Conservation (phyloP, 1,284 basidiomycete species). For the Heterobasidion parviporum region DNA sequence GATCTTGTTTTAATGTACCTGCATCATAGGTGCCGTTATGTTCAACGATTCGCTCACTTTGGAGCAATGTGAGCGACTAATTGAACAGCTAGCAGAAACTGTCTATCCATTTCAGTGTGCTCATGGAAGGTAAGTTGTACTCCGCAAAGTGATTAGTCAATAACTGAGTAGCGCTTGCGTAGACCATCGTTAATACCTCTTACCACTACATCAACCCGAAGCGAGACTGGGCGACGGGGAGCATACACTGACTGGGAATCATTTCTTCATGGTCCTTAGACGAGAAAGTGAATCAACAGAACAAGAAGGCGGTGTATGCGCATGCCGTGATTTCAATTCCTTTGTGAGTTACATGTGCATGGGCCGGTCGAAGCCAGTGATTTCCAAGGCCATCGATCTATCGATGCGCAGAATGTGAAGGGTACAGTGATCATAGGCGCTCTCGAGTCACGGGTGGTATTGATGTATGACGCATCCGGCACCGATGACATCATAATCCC, state of each 20-base stretch:
- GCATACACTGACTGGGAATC: background rate
- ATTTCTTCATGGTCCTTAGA: background rate
- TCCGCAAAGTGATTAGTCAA: slow-evolving; percentile 20
- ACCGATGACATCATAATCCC: slow-evolving; percentile 4
- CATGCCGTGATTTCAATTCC: background rate
- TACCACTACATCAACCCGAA: slow-evolving; percentile 8
- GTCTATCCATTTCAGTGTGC: slow-evolving; percentile 90
- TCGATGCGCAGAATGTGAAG: too few relatives aligned
- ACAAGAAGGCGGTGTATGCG: too few relatives aligned
- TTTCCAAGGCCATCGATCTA: background rate
- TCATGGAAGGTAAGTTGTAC: slow-evolving; percentile 64
- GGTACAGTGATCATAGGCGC: too few relatives aligned
- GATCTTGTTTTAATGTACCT: slow-evolving; percentile 1
- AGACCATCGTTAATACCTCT: slow-evolving; percentile 23
- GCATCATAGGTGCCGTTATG: slow-evolving; percentile 82
- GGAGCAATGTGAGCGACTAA: slow-evolving; percentile 64
- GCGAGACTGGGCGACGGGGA: background rate
- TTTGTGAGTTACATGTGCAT: background rate
- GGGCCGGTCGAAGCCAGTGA: background rate
- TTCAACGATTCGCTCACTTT: slow-evolving; percentile 78
- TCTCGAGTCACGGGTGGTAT: too few relatives aligned
- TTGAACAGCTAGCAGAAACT: slow-evolving; percentile 60
- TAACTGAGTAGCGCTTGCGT: background rate
- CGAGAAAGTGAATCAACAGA: background rate
- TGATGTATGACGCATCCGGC: too few relatives aligned